Evolutionary conservation across 805 yeast species (phyloP).

Genomic region (Debaryomyces hansenii): DNA sequence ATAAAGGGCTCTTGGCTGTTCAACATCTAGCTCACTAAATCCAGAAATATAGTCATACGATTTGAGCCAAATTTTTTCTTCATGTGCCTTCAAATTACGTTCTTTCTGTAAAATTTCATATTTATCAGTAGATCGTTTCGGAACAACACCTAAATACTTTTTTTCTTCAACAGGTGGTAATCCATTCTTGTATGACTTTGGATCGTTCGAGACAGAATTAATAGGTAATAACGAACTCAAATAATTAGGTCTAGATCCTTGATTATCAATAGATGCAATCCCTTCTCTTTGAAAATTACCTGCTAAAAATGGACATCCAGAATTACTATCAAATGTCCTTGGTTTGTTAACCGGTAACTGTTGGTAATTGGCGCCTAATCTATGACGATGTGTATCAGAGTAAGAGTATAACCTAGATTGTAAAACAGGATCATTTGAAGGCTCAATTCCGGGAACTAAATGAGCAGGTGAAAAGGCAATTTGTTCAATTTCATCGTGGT

Average conservation of each 20-base stretch:
- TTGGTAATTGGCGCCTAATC: slow-evolving; percentile 68
- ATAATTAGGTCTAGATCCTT: slow-evolving; percentile 53
- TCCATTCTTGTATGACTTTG: slow-evolving; percentile 16
- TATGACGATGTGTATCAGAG: slow-evolving; percentile 83
- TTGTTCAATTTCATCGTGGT: slow-evolving; percentile 62
- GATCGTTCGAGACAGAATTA: slow-evolving; percentile 20
- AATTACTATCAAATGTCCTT: slow-evolving; percentile 20
- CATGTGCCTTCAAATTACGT: slow-evolving; percentile 31
- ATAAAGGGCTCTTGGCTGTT: slow-evolving; percentile 47
- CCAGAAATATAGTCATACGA: slow-evolving; percentile 40
- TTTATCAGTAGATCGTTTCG: slow-evolving; percentile 21
- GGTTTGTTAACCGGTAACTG: slow-evolving; percentile 63
- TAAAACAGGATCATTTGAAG: slow-evolving; percentile 81
- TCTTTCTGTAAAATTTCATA: slow-evolving; percentile 26
- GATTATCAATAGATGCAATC: slow-evolving; percentile 18
- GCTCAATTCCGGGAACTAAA: slow-evolving; percentile 80
- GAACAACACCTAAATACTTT: slow-evolving; percentile 34
- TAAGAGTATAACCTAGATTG: slow-evolving; percentile 81
- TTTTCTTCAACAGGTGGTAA: slow-evolving; percentile 18
- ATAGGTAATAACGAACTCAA: slow-evolving; percentile 43
- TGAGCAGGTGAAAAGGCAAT: slow-evolving; percentile 85
- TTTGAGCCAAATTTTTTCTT: slow-evolving; percentile 34
- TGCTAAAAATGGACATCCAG: slow-evolving; percentile 26
- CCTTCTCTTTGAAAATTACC: slow-evolving; percentile 27
- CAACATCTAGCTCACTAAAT: slow-evolving; percentile 43